A percentile compares a stretch with the other conserved stretches of the same genome.
phyloP scores from a whole-genome alignment of 202 grass and related monocot species.

The Zoysia matrella region DNA sequence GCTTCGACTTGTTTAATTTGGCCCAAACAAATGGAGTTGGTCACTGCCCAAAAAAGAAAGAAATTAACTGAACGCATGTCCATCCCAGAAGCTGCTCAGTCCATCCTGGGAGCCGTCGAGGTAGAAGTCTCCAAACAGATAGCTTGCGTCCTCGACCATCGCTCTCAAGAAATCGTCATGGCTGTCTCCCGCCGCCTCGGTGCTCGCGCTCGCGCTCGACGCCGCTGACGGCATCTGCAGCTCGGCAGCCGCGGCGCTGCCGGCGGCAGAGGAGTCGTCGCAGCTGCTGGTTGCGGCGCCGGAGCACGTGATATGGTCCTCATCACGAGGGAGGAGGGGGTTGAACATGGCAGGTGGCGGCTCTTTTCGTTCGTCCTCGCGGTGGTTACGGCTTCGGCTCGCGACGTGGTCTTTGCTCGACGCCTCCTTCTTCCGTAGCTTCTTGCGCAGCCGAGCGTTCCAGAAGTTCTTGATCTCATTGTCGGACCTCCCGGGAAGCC shows the following conservation, averaged over 20 bases:
- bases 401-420: background rate
- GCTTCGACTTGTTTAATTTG: background rate
- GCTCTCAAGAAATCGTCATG: conserved; percentile 32
- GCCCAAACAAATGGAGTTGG: background rate
- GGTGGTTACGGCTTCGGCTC: background rate
- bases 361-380: background rate
- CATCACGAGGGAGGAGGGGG: background rate
- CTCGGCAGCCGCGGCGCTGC: too few relatives aligned
- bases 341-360: background rate
- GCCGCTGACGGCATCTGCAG: too few relatives aligned
- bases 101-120: conserved; percentile 20
- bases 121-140: conserved; percentile 40
- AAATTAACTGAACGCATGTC: conserved; percentile 33
- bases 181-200: conserved; percentile 1
- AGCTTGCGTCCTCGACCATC: conserved; percentile 36
- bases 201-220: conserved; percentile 2
- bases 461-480: conserved; percentile 63
- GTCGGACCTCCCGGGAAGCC: conserved; percentile 53
- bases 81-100: background rate
- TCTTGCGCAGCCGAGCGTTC: conserved; percentile 53
- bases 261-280: too few relatives aligned
- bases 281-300: too few relatives aligned
- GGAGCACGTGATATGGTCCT: background rate
- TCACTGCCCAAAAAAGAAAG: background rate
- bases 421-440: conserved; percentile 37